Base-by-base conservation (phyloP, 1,139 yeast genomes). In the Blastobotrys illinoisensis region DNA sequence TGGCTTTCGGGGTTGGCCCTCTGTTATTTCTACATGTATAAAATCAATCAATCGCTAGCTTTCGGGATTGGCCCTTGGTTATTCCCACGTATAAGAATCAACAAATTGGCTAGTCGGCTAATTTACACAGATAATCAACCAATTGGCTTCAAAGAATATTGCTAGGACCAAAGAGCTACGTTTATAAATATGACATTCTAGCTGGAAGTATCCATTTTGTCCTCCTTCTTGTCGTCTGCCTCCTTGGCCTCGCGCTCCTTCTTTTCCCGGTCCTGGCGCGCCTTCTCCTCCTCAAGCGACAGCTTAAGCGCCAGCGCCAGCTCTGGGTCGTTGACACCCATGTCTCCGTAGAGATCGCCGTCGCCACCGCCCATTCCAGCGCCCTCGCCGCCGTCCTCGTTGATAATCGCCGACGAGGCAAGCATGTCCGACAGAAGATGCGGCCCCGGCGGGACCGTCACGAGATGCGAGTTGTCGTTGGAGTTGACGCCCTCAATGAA, bases 271-370 rank as follows among this genome's bases (percentile, higher is more conserved):
- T 85, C 91, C 66, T 85, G 93, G 68, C 95, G 79, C 44, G 86
- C 80, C 66, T 82, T 83, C 65, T 87, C 95, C 66, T 88, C 96
- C 66, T 88, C 95, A 59, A 88, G 76, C 2, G 95, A 86, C 72
- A 88, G 80, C 66, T 95, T 79, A 64, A 93, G 80, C 0, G 98
- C 99, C 76, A 93, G 79, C 1, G 98, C 99, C 67, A 93, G 81
- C 71, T 95, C 99, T 23, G 99, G 99, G 65, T 93, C 99, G 71
- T 93, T 98, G 44, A 85, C 80, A 51, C 88, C 85, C 62, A 81
- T 79, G 60, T 80, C 85, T 3, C 40, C 40, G 16, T 32, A 32
- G 69, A 77, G 78, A 56, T 75, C 74, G 52, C 74, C 79, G 50
- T 76, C 81, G 46, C 76, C 79, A 36, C 74, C 75, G 16, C 61